Evolutionary conservation across 2,329 filamentous ascomycete genomes (phyloP).

Genomic region (Aaosphaeria pasadenensis): DNA sequence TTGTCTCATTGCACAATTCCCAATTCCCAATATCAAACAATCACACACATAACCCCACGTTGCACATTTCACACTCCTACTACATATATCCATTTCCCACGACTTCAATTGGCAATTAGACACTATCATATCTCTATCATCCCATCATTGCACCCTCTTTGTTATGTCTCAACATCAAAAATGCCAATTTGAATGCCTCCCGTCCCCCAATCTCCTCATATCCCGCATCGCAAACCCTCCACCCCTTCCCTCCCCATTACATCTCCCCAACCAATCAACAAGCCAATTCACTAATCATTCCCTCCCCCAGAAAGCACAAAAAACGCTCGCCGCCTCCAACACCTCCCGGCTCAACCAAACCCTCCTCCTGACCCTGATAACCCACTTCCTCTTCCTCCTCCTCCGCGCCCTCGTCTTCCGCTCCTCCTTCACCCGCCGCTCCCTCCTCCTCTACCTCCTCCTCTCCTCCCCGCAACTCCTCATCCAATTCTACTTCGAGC

Average conservation of each 20-base stretch:
- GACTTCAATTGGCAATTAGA: too few species aligned
- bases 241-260: not conserved
- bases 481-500: slow-evolving; percentile 84
- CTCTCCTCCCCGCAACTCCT: slow-evolving; percentile 72
- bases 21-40: too few species aligned
- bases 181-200: too few species aligned
- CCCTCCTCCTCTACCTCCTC: slow-evolving; percentile 64
- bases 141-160: too few species aligned
- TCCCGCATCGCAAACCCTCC: too few species aligned
- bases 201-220: too few species aligned
- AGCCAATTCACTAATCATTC: not conserved
- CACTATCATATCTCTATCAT: too few species aligned
- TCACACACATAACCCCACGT: too few species aligned
- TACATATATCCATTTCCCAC: too few species aligned
- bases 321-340: slow-evolving; percentile 74
- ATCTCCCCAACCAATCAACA: not conserved
- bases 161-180: too few species aligned
- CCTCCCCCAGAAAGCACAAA: slow-evolving; percentile 47
- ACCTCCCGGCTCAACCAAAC: slow-evolving; percentile 73
- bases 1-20: too few species aligned
- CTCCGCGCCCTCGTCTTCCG: slow-evolving; percentile 65
- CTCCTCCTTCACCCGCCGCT: slow-evolving; percentile 48
- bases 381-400: slow-evolving; percentile 74
- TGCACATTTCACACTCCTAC: too few species aligned
- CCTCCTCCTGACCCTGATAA: slow-evolving; percentile 68